Evolutionary conservation across 768 basidiomycete genomes (phyloP).

Genomic region (Pilatotrama ljubarskyi): DNA sequence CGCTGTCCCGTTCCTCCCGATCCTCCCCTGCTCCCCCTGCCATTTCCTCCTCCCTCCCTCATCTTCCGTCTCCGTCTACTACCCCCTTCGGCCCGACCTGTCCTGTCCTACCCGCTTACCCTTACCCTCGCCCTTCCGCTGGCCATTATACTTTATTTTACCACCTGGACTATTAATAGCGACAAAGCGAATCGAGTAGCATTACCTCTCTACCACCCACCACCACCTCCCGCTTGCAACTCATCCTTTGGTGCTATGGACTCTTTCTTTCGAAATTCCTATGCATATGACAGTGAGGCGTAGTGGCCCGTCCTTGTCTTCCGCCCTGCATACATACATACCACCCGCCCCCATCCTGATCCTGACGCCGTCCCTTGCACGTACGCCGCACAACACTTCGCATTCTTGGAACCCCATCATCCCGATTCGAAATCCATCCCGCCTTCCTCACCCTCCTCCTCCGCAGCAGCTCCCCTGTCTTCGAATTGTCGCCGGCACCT

Average conservation of each 20-base stretch:
- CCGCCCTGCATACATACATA: no score
- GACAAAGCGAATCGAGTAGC: neutral
- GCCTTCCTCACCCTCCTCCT: no score
- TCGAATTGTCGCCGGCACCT: no score
- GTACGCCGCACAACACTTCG: no score
- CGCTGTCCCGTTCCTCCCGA: neutral
- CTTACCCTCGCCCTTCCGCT: neutral
- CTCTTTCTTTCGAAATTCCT: no score
- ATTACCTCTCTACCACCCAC: slow-evolving; percentile 11
- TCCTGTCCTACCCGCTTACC: neutral
- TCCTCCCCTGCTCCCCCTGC: neutral
- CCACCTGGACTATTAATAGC: slow-evolving; percentile 23
- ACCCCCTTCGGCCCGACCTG: neutral
- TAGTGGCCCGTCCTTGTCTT: no score
- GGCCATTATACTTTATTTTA: slow-evolving; percentile 23
- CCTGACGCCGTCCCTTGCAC: no score
- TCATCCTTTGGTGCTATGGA: neutral
- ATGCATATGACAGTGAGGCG: no score
- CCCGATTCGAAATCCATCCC: no score
- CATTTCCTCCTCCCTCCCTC: neutral
- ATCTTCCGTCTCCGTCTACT: neutral
- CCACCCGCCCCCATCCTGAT: no score
- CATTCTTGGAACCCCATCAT: no score
- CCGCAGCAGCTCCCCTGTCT: no score
- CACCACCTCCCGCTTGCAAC: neutral